phyloP scores from a whole-genome alignment of 2,329 filamentous ascomycete genomes.

The Venturia asperata region DNA sequence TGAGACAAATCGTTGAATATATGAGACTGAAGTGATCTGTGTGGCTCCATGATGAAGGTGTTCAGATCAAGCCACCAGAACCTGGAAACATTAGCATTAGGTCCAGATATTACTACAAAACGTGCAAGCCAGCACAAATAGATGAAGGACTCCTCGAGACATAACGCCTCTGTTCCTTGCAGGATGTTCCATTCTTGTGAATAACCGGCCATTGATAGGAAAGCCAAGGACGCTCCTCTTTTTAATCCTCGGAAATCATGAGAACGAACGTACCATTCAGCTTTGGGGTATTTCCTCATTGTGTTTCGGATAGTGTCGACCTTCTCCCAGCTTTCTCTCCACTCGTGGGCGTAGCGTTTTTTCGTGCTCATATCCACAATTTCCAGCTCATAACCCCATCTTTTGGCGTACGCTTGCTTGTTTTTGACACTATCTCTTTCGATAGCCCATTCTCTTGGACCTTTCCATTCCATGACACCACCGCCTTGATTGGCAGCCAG shows the following conservation, averaged over 20 bases:
- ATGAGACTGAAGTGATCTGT: constrained; percentile 80
- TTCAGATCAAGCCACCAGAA: constrained; percentile 99
- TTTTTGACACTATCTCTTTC: constrained; percentile 94
- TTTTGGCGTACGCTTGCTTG: constrained; percentile 78
- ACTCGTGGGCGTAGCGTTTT: constrained; percentile 97
- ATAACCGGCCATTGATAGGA: background rate
- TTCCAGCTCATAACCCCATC: constrained; percentile 93
- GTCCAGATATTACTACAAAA: too few relatives aligned
- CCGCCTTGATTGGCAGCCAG: constrained; percentile 89
- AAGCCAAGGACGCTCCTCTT: background rate
- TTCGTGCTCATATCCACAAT: constrained; percentile 98
- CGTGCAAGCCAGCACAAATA: too few relatives aligned
- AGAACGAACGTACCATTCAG: constrained; percentile 69
- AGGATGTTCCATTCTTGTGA: background rate
- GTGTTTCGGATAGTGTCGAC: constrained; percentile 85
- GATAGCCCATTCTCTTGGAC: constrained; percentile 93
- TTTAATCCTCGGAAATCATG: background rate
- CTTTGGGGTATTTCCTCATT: constrained; percentile 88
- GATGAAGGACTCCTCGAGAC: background rate
- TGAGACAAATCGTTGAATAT: constrained; percentile 73
- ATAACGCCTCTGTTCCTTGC: background rate
- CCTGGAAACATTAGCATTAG: constrained; percentile 47
- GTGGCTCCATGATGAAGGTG: constrained; percentile 96
- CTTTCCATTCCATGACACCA: constrained; percentile 99
- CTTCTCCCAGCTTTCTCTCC: constrained; percentile 99